Base-by-base conservation (phyloP, 1,139 yeast species). In the Suhomyces coccinellae region DNA sequence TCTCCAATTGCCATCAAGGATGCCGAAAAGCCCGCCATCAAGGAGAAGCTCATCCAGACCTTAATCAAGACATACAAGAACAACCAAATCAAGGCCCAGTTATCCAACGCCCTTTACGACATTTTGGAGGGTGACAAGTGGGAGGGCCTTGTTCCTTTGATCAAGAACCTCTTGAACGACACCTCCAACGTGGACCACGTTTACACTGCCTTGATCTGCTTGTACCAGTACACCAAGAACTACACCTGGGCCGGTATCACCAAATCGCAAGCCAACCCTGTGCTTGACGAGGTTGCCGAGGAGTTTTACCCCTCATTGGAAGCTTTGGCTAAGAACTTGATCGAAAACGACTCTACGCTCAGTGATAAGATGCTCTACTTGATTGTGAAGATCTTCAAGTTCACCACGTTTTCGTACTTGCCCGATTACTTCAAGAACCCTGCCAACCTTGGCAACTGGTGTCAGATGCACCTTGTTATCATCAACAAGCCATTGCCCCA, bases 371-470 rank as follows among this genome's bases (percentile, higher is more conserved):
- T 83, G 68, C 62, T 82, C 47, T 84, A 84, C 59, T 66, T 81
- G 57, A 77, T 83, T 32, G 64, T 84, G 47, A 85, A 85, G 59
- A 77, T 79, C 28, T 84, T 83, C 71, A 85, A 85, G 60, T 85
- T 74, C 56, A 67, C 80, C 16, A 80, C 87, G 4, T 73, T 70
- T 52, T 74, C 80, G 22, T 73, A 76, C 26, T 69, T 84, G 41
- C 87, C 90, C 4, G 65, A 71, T 7, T 83, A 83, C 59, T 76
- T 85, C 49, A 80, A 63, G 44, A 73, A 78, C 51, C 62, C 73
- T 12, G 62, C 70, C 26, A 75, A 79, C 45, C 63, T 85, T 52
- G 82, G 84, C 27, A 69, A 72, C 36, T 85, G 91, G 91, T 79
- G 86, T 50, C 79, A 78, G 44, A 64, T 78, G 44, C 88, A 82